These are phyloP conservation scores for Phragmites australis DNA, from an alignment of 176 grass and related monocot genomes.

Conservation along the genomic window DNA sequence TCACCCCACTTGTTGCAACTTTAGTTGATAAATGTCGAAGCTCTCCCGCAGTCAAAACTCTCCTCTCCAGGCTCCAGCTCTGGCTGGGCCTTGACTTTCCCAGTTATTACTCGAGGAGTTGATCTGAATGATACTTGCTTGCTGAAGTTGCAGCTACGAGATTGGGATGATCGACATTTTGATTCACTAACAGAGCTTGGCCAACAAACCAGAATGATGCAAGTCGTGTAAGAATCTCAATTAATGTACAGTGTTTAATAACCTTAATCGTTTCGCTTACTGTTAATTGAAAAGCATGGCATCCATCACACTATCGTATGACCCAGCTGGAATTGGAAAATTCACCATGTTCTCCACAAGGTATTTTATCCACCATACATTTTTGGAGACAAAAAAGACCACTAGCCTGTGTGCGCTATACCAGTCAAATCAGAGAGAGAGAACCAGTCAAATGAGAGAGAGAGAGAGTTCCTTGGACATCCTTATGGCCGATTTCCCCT, in stretches of 20 bases:
- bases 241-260: neutral
- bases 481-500: constrained; percentile 43
- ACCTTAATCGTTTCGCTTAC: neutral
- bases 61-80: no score
- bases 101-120: no score
- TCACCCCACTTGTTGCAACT: neutral
- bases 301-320: neutral
- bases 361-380: neutral
- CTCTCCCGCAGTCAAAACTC: no score
- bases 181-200: neutral
- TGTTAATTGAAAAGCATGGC: neutral
- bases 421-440: neutral
- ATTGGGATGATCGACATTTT: neutral
- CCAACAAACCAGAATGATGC: neutral
- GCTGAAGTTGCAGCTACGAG: neutral
- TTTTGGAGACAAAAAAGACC: neutral
- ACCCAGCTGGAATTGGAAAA: neutral
- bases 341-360: neutral
- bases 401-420: neutral
- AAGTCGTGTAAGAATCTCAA: neutral
- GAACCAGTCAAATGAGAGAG: neutral
- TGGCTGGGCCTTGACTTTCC: no score
- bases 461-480: neutral
- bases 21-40: neutral
- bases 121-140: neutral